Conservation (phyloP, 2,329 filamentous ascomycete species). For the Microdochium trichocladiopsis region DNA sequence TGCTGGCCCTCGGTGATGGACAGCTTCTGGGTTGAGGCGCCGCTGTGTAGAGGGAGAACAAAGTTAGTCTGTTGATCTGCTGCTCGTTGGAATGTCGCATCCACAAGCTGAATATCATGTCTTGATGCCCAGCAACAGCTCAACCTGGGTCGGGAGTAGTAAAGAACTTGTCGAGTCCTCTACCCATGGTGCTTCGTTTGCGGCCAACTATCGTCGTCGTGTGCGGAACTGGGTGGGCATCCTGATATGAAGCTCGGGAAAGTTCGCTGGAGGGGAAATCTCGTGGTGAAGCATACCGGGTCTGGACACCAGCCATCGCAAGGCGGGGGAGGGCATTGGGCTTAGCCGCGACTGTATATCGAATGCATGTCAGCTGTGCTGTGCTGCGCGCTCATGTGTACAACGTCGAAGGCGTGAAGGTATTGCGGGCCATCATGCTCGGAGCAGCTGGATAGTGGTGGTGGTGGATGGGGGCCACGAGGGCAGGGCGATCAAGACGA, state of each 20-base stretch:
- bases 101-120: too few relatives aligned
- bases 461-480: not conserved
- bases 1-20: slow-evolving; percentile 44
- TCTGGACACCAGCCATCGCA: slow-evolving; percentile 33
- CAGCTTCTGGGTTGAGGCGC: slow-evolving; percentile 50
- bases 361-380: slow-evolving; percentile 7
- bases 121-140: too few relatives aligned
- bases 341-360: slow-evolving; percentile 26
- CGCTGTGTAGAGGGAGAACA: slow-evolving; percentile 27
- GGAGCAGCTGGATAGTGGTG: too few relatives aligned
- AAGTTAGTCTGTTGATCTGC: not conserved
- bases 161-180: too few relatives aligned
- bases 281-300: slow-evolving; percentile 29
- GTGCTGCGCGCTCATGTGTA: not conserved
- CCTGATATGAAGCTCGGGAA: not conserved
- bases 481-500: slow-evolving; percentile 15
- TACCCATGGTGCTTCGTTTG: too few relatives aligned
- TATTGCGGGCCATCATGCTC: not conserved
- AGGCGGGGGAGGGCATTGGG: slow-evolving; percentile 37
- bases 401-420: slow-evolving; percentile 3
- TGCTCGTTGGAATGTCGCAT: not conserved
- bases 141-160: too few relatives aligned
- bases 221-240: not conserved
- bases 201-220: not conserved
- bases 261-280: not conserved